A percentile compares a stretch with the other conserved stretches of the same genome.
These are phyloP conservation scores for Plectranthus barbatus DNA, from an alignment of 257 asterid species.

Conservation along the genomic window DNA sequence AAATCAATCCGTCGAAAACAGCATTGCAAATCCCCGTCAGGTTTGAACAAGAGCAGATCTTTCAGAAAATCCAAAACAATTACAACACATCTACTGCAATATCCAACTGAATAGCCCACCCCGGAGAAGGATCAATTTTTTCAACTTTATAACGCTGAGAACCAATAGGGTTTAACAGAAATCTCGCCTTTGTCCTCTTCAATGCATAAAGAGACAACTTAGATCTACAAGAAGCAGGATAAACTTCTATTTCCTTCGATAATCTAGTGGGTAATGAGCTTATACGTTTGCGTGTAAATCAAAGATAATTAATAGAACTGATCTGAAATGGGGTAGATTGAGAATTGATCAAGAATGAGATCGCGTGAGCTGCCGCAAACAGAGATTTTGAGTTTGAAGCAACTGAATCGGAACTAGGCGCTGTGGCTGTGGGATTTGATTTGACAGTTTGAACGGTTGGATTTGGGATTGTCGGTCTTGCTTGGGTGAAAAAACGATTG, in stretches of 20 bases:
- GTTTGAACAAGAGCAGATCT: slow-evolving; percentile 1
- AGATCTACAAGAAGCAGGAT: slow-evolving; percentile 11
- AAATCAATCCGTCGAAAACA: slow-evolving; percentile 3
- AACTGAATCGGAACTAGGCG: slow-evolving; percentile 10
- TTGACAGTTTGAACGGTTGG: slow-evolving; percentile 32
- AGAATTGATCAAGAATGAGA: slow-evolving; percentile 15
- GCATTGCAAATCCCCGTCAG: slow-evolving; percentile 10
- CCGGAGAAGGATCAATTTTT: not conserved
- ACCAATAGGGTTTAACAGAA: not conserved
- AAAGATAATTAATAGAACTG: not conserved
- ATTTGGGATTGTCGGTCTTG: not conserved
- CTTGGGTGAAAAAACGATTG: not conserved
- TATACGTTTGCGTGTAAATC: not conserved
- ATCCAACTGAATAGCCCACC: slow-evolving; percentile 3
- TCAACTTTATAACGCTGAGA: slow-evolving; percentile 3
- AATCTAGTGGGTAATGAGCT: slow-evolving; percentile 4
- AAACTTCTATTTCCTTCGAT: not conserved
- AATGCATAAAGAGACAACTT: slow-evolving; percentile 5
- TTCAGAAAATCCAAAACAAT: not conserved
- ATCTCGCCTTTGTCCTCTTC: slow-evolving; percentile 9
- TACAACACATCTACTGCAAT: not conserved
- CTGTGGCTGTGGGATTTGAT: slow-evolving; percentile 3
- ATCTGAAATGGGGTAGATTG: slow-evolving; percentile 16
- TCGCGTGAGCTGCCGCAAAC: not conserved
- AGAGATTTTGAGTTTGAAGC: not conserved